Evolutionary conservation across 1,284 basidiomycete species (phyloP).

Genomic region (Fistulina hepatica): DNA sequence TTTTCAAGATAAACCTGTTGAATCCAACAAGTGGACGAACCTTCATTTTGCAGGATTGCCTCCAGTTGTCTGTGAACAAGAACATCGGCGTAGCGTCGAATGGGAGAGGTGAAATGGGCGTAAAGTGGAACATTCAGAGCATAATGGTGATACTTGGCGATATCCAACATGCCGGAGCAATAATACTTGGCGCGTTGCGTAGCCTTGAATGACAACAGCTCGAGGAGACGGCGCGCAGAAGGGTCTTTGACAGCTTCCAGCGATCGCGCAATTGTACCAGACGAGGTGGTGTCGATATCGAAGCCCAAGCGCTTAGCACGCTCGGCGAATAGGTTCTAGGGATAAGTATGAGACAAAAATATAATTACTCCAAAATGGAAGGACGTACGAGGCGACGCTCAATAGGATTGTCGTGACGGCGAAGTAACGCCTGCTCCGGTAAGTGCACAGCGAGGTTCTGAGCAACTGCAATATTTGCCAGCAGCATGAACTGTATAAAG

Average conservation of each 20-base stretch:
- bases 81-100: constrained; percentile 90
- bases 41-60: constrained; percentile 66
- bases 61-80: constrained; percentile 96
- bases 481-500: constrained; percentile 76
- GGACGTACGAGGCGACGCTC: constrained; percentile 73
- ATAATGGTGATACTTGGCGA: constrained; percentile 95
- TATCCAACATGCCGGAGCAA: constrained; percentile 98
- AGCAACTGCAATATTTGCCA: constrained; percentile 84
- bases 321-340: constrained; percentile 62
- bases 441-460: constrained; percentile 89
- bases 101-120: constrained; percentile 95
- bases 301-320: constrained; percentile 80
- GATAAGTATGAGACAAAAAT: constrained; percentile 4
- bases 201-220: constrained; percentile 78
- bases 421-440: constrained; percentile 89
- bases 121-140: constrained; percentile 87
- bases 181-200: constrained; percentile 95
- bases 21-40: constrained; percentile 29
- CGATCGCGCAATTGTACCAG: constrained; percentile 78
- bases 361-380: not conserved
- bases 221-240: constrained; percentile 62
- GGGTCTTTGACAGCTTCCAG: constrained; percentile 67
- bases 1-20: not conserved
- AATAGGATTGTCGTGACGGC: constrained; percentile 87
- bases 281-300: constrained; percentile 69